These are phyloP conservation scores for Maudiozyma serrabonitensis DNA, from an alignment of 805 yeast species.

Conservation along the genomic window DNA sequence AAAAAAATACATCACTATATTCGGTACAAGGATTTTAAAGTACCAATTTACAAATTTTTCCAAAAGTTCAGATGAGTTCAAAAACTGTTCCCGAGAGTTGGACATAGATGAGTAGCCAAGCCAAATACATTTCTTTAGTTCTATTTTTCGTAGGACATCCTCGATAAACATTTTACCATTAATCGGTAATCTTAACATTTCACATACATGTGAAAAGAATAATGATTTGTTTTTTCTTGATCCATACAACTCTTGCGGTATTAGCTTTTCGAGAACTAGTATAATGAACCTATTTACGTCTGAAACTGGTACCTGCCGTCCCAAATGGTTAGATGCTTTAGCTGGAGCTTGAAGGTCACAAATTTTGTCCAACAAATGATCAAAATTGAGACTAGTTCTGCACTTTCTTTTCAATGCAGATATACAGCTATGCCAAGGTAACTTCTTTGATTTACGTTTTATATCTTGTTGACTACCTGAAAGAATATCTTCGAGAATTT, in stretches of 20 bases:
- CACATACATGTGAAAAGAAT: slow-evolving; percentile 31
- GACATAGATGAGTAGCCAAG: slow-evolving; percentile 28
- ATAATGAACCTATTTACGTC: slow-evolving; percentile 36
- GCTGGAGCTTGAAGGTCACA: slow-evolving; percentile 17
- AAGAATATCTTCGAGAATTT: not conserved
- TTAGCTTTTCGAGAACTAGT: slow-evolving; percentile 35
- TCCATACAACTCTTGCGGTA: slow-evolving; percentile 50
- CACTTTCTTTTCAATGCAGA: slow-evolving; percentile 28
- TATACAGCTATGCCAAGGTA: slow-evolving; percentile 2
- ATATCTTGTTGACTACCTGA: too few species aligned
- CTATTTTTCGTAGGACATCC: slow-evolving; percentile 25
- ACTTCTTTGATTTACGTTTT: not conserved
- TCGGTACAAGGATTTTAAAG: slow-evolving; percentile 36
- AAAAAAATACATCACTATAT: slow-evolving; percentile 45
- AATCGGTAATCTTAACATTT: slow-evolving; percentile 31
- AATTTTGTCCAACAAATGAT: slow-evolving; percentile 29
- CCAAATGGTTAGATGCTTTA: slow-evolving; percentile 21
- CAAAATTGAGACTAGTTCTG: slow-evolving; percentile 24
- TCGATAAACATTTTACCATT: slow-evolving; percentile 30
- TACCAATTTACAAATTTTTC: slow-evolving; percentile 49
- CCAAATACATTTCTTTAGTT: slow-evolving; percentile 45
- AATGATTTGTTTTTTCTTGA: slow-evolving; percentile 36
- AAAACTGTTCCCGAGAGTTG: slow-evolving; percentile 2
- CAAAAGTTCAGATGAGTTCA: slow-evolving; percentile 38
- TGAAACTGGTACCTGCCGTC: slow-evolving; percentile 24